Evolutionary conservation across 116 monocot species (phyloP).

Genomic region (Dioscorea cayenensis): DNA sequence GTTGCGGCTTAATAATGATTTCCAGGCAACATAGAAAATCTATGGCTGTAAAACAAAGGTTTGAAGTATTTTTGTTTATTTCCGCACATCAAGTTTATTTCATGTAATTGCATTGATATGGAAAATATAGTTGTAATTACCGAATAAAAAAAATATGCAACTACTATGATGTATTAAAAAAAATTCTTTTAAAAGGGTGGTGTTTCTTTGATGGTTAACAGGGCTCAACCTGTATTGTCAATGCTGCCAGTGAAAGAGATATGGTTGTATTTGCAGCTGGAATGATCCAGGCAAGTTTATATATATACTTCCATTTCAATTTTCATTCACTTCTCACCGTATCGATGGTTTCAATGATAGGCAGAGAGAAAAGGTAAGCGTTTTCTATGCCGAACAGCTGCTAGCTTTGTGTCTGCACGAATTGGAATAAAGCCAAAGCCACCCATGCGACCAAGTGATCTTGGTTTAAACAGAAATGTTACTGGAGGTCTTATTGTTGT

Average conservation of each 20-base stretch:
- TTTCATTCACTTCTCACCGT: neutral
- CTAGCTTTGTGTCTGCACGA: slow-evolving; percentile 95
- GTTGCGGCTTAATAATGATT: too few relatives aligned
- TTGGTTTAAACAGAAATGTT: slow-evolving; percentile 34
- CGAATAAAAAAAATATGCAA: too few relatives aligned
- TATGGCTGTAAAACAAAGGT: too few relatives aligned
- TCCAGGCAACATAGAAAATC: too few relatives aligned
- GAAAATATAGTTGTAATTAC: too few relatives aligned
- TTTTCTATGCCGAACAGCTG: slow-evolving; percentile 92
- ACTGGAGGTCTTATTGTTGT: slow-evolving; percentile 92
- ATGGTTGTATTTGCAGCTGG: slow-evolving; percentile 87
- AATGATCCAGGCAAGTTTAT: slow-evolving; percentile 77
- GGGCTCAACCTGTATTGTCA: slow-evolving; percentile 88
- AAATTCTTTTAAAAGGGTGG: neutral
- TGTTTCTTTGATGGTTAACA: slow-evolving; percentile 16
- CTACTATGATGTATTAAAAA: too few relatives aligned
- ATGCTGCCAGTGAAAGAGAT: slow-evolving; percentile 94
- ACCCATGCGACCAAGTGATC: slow-evolving; percentile 54
- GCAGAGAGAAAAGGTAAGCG: slow-evolving; percentile 78
- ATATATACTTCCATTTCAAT: neutral
- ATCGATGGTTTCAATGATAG: slow-evolving; percentile 15
- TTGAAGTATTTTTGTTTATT: too few relatives aligned
- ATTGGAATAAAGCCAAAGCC: slow-evolving; percentile 78
- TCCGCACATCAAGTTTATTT: too few relatives aligned
- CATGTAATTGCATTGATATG: too few relatives aligned